These are phyloP conservation scores for Pseudevernia furfuracea DNA, from an alignment of 495 filamentous ascomycete species.

Conservation along the genomic window DNA sequence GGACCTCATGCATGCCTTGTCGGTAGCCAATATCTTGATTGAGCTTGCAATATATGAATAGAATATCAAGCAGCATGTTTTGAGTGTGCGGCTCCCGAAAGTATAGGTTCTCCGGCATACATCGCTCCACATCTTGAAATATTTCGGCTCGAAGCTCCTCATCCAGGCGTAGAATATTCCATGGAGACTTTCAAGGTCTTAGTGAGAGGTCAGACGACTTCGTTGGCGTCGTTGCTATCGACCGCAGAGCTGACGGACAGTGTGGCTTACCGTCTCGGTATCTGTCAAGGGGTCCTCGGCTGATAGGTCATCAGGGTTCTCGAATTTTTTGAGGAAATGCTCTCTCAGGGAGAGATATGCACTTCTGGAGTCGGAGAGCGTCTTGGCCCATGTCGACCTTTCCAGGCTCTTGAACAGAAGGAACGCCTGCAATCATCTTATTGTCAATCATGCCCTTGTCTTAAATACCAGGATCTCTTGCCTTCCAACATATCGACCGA, in stretches of 20 bases:
- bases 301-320: slow-evolving; percentile 70
- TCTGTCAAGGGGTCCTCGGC: slow-evolving; percentile 79
- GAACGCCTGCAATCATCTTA: slow-evolving; percentile 51
- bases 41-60: slow-evolving; percentile 92
- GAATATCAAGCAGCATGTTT: slow-evolving; percentile 71
- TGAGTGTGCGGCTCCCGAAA: slow-evolving; percentile 78
- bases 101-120: slow-evolving; percentile 85
- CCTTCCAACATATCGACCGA: slow-evolving; percentile 93
- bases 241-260: slow-evolving; percentile 12
- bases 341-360: slow-evolving; percentile 64
- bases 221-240: slow-evolving; percentile 17
- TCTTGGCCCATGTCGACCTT: slow-evolving; percentile 57
- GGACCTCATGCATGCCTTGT: slow-evolving; percentile 94
- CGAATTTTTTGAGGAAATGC: slow-evolving; percentile 69
- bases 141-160: slow-evolving; percentile 82
- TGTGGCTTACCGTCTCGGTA: slow-evolving; percentile 60
- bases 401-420: slow-evolving; percentile 68
- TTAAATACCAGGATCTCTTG: slow-evolving; percentile 27
- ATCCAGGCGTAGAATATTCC: slow-evolving; percentile 75
- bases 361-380: slow-evolving; percentile 58
- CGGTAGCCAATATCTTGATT: slow-evolving; percentile 83
- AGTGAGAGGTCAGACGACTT: slow-evolving; percentile 36
- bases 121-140: slow-evolving; percentile 87
- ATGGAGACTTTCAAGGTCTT: slow-evolving; percentile 65
- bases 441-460: slow-evolving; percentile 14